Evolutionary conservation across 2,329 filamentous ascomycete species (phyloP), one percentile per base, ranked within the genome.

Genomic region (Mollisia scopiformis): DNA sequence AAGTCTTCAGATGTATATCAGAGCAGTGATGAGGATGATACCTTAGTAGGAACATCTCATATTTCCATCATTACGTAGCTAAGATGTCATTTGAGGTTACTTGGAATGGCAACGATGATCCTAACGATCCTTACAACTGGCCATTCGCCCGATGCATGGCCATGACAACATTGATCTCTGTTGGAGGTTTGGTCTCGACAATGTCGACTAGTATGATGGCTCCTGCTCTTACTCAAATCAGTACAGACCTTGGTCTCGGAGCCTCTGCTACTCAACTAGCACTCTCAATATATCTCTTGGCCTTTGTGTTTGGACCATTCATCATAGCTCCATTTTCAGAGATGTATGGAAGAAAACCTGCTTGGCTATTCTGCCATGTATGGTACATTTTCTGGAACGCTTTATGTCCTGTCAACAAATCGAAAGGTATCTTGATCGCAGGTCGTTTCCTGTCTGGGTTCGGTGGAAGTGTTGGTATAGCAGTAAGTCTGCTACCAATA

Each of bases 291-390:
- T 79, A 77, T 3, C 79, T 81, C 13, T 68, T 81, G 6, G 78
- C 78, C 3, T 80, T 77, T 57, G 79, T 78, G 8, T 78, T 77
- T 19, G 79, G 79, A 0, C 79, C 79, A 1, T 50, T 71, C 1
- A 46, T 90, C 1, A 90, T 88, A 84, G 88, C 88, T 1, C 87
- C 88, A 0, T 73, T 90, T 16, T 81, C 68, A 8, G 88, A 91
- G 68, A 71, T 90, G 11, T 86, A 84, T 57, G 87, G 84, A 3
- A 79, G 84, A 3, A 82, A 88, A 66, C 69, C 81, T 19, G 77
- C 89, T n/a, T 84, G 88, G 2, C 84, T 86, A 64, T 64, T 80
- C 8, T 75, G 82, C 2, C 87, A 86, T 67, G 63, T 86, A 21
- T 77, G 83, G 62, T 86, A 80, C 69, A 69, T 86, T 0, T 70